phyloP scores from a whole-genome alignment of 305 asterid species.

The Ilex paraguariensis region DNA sequence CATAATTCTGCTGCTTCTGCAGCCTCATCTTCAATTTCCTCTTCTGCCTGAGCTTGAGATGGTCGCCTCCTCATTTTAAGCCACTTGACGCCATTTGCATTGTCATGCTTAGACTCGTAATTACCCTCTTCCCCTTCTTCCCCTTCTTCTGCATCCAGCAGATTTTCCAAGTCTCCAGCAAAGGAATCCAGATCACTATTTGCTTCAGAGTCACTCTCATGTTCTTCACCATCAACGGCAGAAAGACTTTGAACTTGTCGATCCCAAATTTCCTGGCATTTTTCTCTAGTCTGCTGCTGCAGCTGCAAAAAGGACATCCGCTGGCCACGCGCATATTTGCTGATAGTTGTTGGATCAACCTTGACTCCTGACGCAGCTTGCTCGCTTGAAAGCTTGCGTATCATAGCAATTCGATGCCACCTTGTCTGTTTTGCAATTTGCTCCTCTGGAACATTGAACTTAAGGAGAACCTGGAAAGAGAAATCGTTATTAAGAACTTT shows the following conservation, averaged over 20 bases:
- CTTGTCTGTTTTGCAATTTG: constrained; percentile 83
- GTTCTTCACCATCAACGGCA: constrained; percentile 84
- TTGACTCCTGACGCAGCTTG: constrained; percentile 97
- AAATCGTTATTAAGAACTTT: neutral
- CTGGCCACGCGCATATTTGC: constrained; percentile 99
- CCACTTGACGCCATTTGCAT: constrained; percentile 76
- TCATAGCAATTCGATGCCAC: constrained; percentile 98
- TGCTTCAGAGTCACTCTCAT: constrained; percentile 93
- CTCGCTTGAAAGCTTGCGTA: constrained; percentile 97
- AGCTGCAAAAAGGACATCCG: constrained; percentile 98
- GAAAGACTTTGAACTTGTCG: constrained; percentile 86
- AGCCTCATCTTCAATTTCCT: constrained; percentile 93
- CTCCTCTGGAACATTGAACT: constrained; percentile 93
- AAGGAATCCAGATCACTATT: constrained; percentile 98
- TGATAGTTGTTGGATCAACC: constrained; percentile 92
- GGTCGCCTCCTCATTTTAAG: constrained; percentile 87
- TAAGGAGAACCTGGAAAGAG: constrained; percentile 76
- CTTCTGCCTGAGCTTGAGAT: constrained; percentile 82
- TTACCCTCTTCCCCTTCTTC: constrained; percentile 84
- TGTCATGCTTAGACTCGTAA: constrained; percentile 63
- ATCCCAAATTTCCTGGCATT: constrained; percentile 99
- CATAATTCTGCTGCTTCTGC: constrained; percentile 97
- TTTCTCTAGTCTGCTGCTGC: constrained; percentile 99
- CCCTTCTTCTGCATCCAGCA: constrained; percentile 89
- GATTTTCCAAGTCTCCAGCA: constrained; percentile 99